Evolutionary conservation across 768 basidiomycete species (phyloP).

Genomic region (Leccinum incarnatum): DNA sequence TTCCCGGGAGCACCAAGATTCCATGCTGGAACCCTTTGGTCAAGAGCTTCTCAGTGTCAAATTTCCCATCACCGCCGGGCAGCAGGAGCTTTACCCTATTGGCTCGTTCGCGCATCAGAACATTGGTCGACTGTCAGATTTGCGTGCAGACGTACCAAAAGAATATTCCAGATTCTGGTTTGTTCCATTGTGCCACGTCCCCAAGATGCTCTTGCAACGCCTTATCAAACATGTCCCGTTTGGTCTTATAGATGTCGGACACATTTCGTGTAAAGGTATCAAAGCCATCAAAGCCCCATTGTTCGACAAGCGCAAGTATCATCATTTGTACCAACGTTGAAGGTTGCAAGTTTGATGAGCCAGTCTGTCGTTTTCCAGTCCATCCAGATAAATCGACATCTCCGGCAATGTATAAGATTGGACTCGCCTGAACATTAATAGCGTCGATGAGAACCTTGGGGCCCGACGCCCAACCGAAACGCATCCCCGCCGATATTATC

Average conservation of each 20-base stretch:
- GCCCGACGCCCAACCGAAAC: too few relatives aligned
- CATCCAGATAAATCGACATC: background rate
- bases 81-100: constrained; percentile 57
- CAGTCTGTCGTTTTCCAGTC: constrained; percentile 42
- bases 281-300: constrained; percentile 78
- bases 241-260: constrained; percentile 59
- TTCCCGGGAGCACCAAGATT: constrained; percentile 81
- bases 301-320: constrained; percentile 45
- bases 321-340: constrained; percentile 63
- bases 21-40: constrained; percentile 70
- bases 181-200: constrained; percentile 65
- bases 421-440: too few relatives aligned
- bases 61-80: constrained; percentile 31
- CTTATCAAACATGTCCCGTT: constrained; percentile 68
- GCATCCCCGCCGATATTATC: too few relatives aligned
- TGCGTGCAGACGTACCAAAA: background rate
- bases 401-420: too few relatives aligned
- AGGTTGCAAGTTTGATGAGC: constrained; percentile 63
- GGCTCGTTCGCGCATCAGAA: too few relatives aligned
- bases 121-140: too few relatives aligned
- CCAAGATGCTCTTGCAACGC: constrained; percentile 67
- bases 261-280: constrained; percentile 57
- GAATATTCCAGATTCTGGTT: constrained; percentile 37
- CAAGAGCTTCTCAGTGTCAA: constrained; percentile 63
- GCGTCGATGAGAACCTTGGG: too few relatives aligned